Evolutionary conservation across 495 filamentous ascomycete genomes (phyloP).

Genomic region (Hypoxylon subgilvum): DNA sequence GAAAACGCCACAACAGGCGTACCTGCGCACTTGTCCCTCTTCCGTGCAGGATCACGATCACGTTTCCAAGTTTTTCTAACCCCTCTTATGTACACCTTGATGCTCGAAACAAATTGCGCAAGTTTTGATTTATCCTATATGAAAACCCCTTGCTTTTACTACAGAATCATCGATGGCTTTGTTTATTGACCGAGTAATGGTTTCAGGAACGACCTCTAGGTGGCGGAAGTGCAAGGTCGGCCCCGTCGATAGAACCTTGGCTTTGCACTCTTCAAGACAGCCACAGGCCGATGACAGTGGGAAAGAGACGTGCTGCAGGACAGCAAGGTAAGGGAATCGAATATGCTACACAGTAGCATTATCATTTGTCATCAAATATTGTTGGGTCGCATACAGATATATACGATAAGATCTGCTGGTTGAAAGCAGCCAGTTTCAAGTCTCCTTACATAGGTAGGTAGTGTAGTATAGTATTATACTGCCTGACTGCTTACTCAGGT

Average conservation of each 20-base stretch:
- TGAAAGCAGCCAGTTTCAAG: too few species aligned
- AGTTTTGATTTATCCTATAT: conserved; percentile 2
- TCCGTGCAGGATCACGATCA: conserved; percentile 26
- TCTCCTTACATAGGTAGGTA: too few species aligned
- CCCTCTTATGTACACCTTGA: conserved; percentile 1
- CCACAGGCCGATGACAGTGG: conserved; percentile 1
- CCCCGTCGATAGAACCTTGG: neutral
- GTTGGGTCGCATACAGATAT: conserved; percentile 9
- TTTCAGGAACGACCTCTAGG: conserved; percentile 8
- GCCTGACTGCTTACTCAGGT: too few species aligned
- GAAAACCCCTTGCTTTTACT: neutral
- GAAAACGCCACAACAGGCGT: conserved; percentile 4
- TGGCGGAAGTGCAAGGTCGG: conserved; percentile 3
- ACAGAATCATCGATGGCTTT: neutral
- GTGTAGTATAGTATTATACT: too few species aligned
- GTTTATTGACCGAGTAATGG: conserved; percentile 5
- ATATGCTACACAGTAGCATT: conserved; percentile 14
- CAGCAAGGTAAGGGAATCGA: conserved; percentile 9
- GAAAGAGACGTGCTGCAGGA: neutral
- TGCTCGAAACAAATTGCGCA: conserved; percentile 1
- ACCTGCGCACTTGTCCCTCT: conserved; percentile 41
- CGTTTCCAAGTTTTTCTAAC: conserved; percentile 10
- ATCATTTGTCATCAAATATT: neutral
- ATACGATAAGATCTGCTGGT: too few species aligned
- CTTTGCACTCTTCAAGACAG: conserved; percentile 1